These are phyloP conservation scores for Cubamyces sp. DNA, from an alignment of 768 basidiomycete genomes.

Conservation along the genomic window DNA sequence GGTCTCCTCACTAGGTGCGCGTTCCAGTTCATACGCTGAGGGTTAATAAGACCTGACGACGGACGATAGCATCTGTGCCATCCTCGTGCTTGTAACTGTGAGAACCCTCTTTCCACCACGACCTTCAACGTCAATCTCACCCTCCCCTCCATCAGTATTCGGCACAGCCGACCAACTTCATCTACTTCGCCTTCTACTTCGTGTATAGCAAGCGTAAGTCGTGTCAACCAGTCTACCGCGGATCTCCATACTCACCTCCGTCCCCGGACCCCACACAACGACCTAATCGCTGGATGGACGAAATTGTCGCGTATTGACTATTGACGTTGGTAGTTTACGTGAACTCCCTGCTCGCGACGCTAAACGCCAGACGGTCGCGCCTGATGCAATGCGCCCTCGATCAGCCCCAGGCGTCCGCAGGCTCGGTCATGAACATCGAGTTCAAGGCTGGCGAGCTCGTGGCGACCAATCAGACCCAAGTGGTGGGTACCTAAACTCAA, in stretches of 20 bases:
- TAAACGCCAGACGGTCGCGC: slow-evolving; percentile 11
- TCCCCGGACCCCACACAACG: no score
- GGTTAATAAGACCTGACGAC: no score
- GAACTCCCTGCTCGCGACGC: slow-evolving; percentile 22
- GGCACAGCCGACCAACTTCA: slow-evolving; percentile 14
- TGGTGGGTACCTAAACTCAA: no score
- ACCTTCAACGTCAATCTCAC: no score
- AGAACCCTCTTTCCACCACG: background rate
- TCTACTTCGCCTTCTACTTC: slow-evolving; percentile 29
- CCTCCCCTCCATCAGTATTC: slow-evolving; percentile 13
- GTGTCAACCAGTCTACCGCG: no score
- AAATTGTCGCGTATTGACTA: no score
- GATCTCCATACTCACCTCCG: no score
- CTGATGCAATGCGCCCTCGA: background rate
- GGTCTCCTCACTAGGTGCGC: slow-evolving; percentile 26
- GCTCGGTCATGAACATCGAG: background rate
- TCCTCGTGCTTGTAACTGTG: slow-evolving; percentile 18
- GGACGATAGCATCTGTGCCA: slow-evolving; percentile 11
- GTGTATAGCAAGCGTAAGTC: slow-evolving; percentile 26
- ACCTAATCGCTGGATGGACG: no score
- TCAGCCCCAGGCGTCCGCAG: background rate
- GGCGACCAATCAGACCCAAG: no score
- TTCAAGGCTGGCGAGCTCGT: slow-evolving; percentile 3
- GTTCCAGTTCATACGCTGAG: no score
- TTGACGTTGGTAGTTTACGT: slow-evolving; percentile 16